Evolutionary conservation across 345 rosid genomes (phyloP).

Genomic region (Eucalyptus globulus): DNA sequence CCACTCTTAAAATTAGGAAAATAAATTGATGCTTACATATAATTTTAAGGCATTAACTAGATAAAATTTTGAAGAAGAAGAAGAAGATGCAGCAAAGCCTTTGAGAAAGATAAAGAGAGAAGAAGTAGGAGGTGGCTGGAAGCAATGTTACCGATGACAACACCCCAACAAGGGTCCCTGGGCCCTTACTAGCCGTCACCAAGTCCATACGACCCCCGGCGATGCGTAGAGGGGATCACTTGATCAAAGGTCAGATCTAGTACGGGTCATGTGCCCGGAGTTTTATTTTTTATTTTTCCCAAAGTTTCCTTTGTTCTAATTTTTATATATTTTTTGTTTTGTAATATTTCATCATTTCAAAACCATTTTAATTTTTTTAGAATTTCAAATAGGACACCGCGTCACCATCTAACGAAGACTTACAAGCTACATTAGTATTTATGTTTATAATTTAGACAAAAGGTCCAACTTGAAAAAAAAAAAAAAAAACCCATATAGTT

Average conservation of each 20-base stretch:
- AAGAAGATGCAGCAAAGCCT: too few relatives aligned
- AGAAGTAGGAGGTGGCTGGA: neutral
- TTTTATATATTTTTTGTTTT: too few relatives aligned
- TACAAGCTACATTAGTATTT: too few relatives aligned
- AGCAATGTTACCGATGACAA: neutral
- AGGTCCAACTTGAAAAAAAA: neutral
- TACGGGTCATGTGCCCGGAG: neutral
- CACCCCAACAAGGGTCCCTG: neutral
- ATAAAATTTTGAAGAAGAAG: too few relatives aligned
- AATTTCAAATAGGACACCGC: neutral
- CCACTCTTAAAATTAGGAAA: neutral
- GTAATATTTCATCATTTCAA: too few relatives aligned
- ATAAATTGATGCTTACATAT: neutral
- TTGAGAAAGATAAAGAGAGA: too few relatives aligned
- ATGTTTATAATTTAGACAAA: neutral
- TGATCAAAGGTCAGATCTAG: neutral
- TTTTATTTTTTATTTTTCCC: too few relatives aligned
- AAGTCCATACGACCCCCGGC: fast-evolving
- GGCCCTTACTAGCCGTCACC: neutral
- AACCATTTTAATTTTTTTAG: too few relatives aligned
- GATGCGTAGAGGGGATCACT: neutral
- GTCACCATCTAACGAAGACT: neutral
- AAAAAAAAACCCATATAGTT: neutral
- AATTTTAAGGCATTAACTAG: neutral
- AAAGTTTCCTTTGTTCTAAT: neutral